Evolutionary conservation across 768 basidiomycete species (phyloP), one percentile per base, ranked within the genome.

Genomic region (Naganishia vaughanmartiniae): DNA sequence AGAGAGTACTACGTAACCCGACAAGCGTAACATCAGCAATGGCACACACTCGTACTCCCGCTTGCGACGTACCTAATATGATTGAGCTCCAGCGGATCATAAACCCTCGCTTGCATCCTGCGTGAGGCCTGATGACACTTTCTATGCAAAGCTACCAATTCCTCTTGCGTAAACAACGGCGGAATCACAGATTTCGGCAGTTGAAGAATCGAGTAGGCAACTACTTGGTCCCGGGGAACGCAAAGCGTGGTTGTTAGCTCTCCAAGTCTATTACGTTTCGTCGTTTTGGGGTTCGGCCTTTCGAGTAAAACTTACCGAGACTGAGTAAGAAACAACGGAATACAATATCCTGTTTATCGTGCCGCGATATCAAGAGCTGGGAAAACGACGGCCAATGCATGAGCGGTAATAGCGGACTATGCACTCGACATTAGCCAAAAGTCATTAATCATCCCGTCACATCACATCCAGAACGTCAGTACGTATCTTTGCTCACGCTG

Each of bases 351-450:
- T 70, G 46, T 28, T 72, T 72, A 42, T 76, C 75, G 24, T 70
- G 72, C 28, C 75, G 33, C 24, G 73, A 70, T 7, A 74, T 60
- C n/a, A 76, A 63, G 26, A 74, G 72, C 60, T 76, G 75, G 0
- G 73, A 74, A 60, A 74, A 74, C 1, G 72, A 70, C n/a, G 75
- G 75, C 75, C 75, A 76, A 45, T 76, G 75, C 31, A 74, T 68
- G 34, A 76, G 57, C 5, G 75, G 73, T 63, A 76, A 66, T 28
- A 76, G 56, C 1, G 75, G 70, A 53, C 74, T 75, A 63, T n/a
- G n/a, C n/a, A n/a, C n/a, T n/a, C n/a, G n/a, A n/a, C n/a, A n/a
- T 19, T 3, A 31, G 10, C 28, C 48, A 19, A n/a, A 10, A 46
- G 60, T 34, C 30, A 30, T 19, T 31, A n/a, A 24, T n/a, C n/a